phyloP scores from a whole-genome alignment of 176 grass and related monocot genomes.

The Panicum miliaceum region DNA sequence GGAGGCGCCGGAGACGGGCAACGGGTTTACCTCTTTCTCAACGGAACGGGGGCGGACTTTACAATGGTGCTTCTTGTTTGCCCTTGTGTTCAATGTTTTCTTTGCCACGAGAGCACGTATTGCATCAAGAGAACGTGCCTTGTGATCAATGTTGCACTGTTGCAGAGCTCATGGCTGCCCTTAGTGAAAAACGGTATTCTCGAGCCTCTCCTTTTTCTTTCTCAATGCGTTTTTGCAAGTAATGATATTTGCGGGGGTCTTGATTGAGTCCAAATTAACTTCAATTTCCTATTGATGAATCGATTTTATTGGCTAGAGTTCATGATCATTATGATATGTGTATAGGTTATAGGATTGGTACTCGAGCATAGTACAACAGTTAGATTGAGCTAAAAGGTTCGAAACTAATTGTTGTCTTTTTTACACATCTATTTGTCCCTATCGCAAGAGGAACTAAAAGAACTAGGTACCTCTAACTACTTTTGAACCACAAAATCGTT shows the following conservation, averaged over 20 bases:
- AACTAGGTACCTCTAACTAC: too few relatives aligned
- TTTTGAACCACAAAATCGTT: too few relatives aligned
- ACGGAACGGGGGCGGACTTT: slow-evolving; percentile 8
- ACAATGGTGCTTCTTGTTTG: slow-evolving; percentile 10
- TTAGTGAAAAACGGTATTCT: neutral
- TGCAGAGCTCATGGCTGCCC: neutral
- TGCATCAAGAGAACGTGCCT: too few relatives aligned
- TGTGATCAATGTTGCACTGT: neutral
- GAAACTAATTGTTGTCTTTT: too few relatives aligned
- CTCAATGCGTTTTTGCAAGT: neutral
- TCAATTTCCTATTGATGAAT: neutral
- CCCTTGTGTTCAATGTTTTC: neutral
- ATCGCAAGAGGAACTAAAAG: too few relatives aligned
- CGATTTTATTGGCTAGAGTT: neutral
- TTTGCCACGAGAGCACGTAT: too few relatives aligned
- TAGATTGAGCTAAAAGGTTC: neutral
- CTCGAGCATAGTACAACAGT: neutral
- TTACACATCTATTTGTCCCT: too few relatives aligned
- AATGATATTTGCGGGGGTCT: too few relatives aligned
- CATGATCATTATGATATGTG: too few relatives aligned
- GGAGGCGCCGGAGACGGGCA: slow-evolving; percentile 30
- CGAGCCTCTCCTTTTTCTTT: neutral
- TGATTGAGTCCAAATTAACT: neutral
- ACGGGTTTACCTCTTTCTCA: slow-evolving; percentile 18
- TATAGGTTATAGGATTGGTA: too few relatives aligned